phyloP scores from a whole-genome alignment of 2,329 filamentous ascomycete species.

The Nannizziopsis arthrosporioides region DNA sequence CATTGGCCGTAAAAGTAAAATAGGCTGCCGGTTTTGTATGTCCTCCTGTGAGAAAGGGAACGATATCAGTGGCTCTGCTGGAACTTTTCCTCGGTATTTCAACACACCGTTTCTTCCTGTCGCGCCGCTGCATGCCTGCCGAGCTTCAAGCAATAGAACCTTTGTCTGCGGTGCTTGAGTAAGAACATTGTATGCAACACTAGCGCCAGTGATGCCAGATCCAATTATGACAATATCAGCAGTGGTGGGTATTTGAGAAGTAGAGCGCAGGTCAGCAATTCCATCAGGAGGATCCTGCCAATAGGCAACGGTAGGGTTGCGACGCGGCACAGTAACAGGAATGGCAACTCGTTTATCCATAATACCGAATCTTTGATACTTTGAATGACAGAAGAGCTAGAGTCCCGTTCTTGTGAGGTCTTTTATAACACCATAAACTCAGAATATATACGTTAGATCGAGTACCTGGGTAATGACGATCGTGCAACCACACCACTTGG shows the following conservation, averaged over 20 bases:
- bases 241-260: constrained; percentile 18
- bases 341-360: constrained; percentile 15
- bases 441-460: too few species aligned
- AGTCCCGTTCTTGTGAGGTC: too few species aligned
- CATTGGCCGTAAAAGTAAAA: constrained; percentile 42
- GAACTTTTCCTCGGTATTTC: background rate
- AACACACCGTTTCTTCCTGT: constrained; percentile 15
- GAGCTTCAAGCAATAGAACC: constrained; percentile 34
- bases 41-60: constrained; percentile 23
- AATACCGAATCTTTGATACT: background rate
- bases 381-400: too few species aligned
- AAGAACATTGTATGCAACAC: constrained; percentile 24
- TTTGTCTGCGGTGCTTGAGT: constrained; percentile 16
- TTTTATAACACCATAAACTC: too few species aligned
- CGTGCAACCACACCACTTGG: too few species aligned
- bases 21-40: constrained; percentile 42
- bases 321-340: constrained; percentile 18
- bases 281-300: constrained; percentile 28
- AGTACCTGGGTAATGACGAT: too few species aligned
- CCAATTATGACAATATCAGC: constrained; percentile 30
- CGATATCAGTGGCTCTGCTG: background rate
- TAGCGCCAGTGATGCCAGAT: constrained; percentile 30
- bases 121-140: constrained; percentile 17
- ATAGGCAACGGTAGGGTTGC: constrained; percentile 22
- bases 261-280: constrained; percentile 19